These are phyloP conservation scores for sorghum (Sorghum bicolor) DNA, from an alignment of 176 grass and related monocot genomes.

Conservation along the genomic window DNA sequence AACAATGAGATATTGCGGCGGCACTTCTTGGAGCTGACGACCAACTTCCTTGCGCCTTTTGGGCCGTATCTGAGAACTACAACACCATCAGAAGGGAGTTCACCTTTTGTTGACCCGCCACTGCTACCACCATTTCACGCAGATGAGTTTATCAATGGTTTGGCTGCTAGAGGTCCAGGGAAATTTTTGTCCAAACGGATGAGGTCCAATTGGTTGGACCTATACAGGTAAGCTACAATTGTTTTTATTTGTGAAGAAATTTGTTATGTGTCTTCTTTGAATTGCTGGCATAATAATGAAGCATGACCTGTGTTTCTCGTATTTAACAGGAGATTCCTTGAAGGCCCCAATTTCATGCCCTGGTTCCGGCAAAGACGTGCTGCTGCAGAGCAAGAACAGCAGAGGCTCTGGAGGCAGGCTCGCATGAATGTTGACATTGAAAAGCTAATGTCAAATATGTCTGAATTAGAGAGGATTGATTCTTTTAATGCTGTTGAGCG, in stretches of 20 bases:
- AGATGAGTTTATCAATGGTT: slow-evolving; percentile 76
- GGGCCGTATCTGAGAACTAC: slow-evolving; percentile 83
- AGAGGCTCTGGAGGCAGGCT: slow-evolving; percentile 80
- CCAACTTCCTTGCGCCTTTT: slow-evolving; percentile 96
- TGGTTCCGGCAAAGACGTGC: slow-evolving; percentile 91
- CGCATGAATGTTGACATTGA: slow-evolving; percentile 69
- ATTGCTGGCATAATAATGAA: slow-evolving; percentile 17
- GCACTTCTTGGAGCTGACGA: slow-evolving; percentile 92
- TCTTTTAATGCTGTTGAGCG: slow-evolving; percentile 89
- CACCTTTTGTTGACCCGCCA: slow-evolving; percentile 79
- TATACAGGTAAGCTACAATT: slow-evolving; percentile 65
- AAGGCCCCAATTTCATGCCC: slow-evolving; percentile 92
- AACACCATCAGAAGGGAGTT: slow-evolving; percentile 67
- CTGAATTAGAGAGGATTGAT: slow-evolving; percentile 90
- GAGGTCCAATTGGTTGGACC: slow-evolving; percentile 91
- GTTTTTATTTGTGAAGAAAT: slow-evolving; percentile 20
- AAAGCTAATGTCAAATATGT: slow-evolving; percentile 82
- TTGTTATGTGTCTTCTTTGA: neutral
- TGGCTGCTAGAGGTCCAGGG: slow-evolving; percentile 85
- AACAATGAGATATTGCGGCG: slow-evolving; percentile 98
- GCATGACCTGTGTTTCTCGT: neutral
- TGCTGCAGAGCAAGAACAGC: slow-evolving; percentile 78
- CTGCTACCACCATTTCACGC: slow-evolving; percentile 67
- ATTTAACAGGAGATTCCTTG: slow-evolving; percentile 69
- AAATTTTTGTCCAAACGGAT: slow-evolving; percentile 99